Percentiles rank a stretch among this genome's conserved stretches.
Conservation (phyloP, 2,329 filamentous ascomycete genomes). For the Ramichloridium luteum region DNA sequence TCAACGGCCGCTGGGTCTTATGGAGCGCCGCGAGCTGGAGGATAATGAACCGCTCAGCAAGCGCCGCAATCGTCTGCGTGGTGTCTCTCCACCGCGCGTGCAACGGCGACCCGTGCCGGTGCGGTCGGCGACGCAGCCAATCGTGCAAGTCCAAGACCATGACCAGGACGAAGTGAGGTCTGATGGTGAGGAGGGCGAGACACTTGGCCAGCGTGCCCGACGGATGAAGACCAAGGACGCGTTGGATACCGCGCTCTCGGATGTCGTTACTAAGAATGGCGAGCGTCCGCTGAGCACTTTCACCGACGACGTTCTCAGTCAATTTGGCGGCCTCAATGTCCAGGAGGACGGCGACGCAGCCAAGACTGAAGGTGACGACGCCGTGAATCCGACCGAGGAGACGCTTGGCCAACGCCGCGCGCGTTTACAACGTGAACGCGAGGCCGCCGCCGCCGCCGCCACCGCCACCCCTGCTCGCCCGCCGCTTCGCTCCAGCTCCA, state of each 20-base stretch:
- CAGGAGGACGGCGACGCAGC: constrained; percentile 18
- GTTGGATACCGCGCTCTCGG: constrained; percentile 32
- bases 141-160: constrained; percentile 15
- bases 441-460: constrained; percentile 29
- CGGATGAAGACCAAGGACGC: constrained; percentile 50
- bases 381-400: constrained; percentile 46
- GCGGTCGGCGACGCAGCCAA: constrained; percentile 2
- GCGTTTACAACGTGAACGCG: constrained; percentile 59
- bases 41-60: constrained; percentile 81
- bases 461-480: constrained; percentile 32
- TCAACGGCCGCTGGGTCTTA: constrained; percentile 57
- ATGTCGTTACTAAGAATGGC: constrained; percentile 22
- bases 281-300: constrained; percentile 46
- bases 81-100: not conserved
- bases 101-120: constrained; percentile 20
- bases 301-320: constrained; percentile 54
- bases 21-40: constrained; percentile 73
- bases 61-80: constrained; percentile 55
- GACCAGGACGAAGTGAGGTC: constrained; percentile 24
- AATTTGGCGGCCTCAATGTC: constrained; percentile 44
- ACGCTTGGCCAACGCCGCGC: constrained; percentile 66
- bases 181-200: constrained; percentile 50
- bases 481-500: constrained; percentile 34
- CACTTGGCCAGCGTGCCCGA: constrained; percentile 52
- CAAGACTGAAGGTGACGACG: constrained; percentile 6